phyloP scores from a whole-genome alignment of 352 stramenopile genomes.

The Pythium brachiatum region DNA sequence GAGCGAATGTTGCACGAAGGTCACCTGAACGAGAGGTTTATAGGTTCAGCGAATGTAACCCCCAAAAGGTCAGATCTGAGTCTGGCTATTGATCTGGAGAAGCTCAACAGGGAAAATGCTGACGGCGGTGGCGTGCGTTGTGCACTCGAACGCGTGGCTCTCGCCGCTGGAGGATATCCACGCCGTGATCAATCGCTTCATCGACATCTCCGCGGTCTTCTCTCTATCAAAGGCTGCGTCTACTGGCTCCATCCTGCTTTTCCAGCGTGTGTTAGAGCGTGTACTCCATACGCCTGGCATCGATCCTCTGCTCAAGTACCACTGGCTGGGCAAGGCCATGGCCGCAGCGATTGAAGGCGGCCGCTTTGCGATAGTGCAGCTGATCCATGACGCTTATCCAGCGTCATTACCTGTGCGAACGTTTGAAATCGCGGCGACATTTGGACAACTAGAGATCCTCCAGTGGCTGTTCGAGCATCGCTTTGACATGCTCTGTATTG shows the following conservation, averaged over 20 bases:
- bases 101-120: not conserved
- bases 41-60: not conserved
- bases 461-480: slow-evolving; percentile 21
- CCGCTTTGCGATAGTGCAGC: slow-evolving; percentile 6
- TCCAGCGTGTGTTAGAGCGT: slow-evolving; percentile 15
- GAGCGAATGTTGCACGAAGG: slow-evolving; percentile 16
- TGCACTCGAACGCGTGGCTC: slow-evolving; percentile 1
- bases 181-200: slow-evolving; percentile 4
- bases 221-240: slow-evolving; percentile 9
- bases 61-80: not conserved
- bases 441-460: slow-evolving; percentile 18
- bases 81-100: not conserved
- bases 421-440: slow-evolving; percentile 9
- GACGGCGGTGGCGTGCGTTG: slow-evolving; percentile 10
- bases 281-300: not conserved
- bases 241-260: slow-evolving; percentile 6
- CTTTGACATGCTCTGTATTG: slow-evolving; percentile 17
- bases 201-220: slow-evolving; percentile 16
- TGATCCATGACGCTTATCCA: slow-evolving; percentile 13
- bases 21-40: not conserved
- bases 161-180: slow-evolving; percentile 15
- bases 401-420: slow-evolving; percentile 6
- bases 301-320: slow-evolving; percentile 8
- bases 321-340: slow-evolving; percentile 20
- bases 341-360: slow-evolving; percentile 14